A percentile compares a stretch with the other conserved stretches of the same genome.
Evolutionary conservation across 257 asterid species (phyloP).

Genomic region (Solanum clarkiae): DNA sequence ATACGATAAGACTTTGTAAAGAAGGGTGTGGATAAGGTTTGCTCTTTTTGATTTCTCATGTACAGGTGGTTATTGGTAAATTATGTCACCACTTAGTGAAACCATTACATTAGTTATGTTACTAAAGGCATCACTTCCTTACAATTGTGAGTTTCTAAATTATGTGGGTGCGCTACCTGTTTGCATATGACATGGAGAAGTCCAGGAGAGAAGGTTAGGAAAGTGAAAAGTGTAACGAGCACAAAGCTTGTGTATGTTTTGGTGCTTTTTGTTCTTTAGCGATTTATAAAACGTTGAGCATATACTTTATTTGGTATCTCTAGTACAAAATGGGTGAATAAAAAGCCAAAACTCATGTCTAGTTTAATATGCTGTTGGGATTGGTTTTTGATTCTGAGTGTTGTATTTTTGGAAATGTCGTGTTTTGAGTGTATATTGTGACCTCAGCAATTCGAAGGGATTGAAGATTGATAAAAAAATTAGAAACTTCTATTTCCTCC

Average conservation of each 20-base stretch:
- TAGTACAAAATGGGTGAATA: background rate
- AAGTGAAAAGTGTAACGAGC: background rate
- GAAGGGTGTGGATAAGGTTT: background rate
- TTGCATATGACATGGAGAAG: background rate
- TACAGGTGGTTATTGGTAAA: background rate
- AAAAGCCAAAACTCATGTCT: background rate
- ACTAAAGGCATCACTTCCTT: background rate
- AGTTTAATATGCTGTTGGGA: background rate
- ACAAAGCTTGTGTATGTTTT: background rate
- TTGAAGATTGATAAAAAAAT: background rate
- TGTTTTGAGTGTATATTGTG: background rate
- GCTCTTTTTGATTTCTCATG: background rate
- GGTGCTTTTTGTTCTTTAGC: background rate
- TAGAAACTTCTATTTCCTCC: background rate
- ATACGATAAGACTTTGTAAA: background rate
- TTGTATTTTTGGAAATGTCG: background rate
- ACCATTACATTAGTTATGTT: background rate
- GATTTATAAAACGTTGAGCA: background rate
- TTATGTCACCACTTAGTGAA: background rate
- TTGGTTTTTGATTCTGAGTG: background rate
- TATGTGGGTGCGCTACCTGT: background rate
- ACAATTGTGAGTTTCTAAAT: background rate
- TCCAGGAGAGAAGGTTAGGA: background rate
- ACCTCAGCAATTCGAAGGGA: background rate
- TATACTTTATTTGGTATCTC: background rate